Base-by-base conservation (phyloP, 805 yeast genomes). In the Lachancea fermentati region DNA sequence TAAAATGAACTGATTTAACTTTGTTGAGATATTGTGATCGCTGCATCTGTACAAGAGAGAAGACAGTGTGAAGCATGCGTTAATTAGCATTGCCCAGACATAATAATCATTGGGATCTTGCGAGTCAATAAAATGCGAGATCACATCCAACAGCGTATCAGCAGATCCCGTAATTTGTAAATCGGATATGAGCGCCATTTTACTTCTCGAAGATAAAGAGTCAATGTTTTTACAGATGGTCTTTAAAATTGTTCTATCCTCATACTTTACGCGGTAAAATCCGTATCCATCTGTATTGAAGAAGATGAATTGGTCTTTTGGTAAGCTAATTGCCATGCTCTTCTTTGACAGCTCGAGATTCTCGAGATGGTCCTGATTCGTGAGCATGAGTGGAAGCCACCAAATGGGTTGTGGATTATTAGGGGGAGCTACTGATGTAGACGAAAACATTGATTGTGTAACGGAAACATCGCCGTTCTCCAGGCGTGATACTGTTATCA, bases 141-240 rank as follows among this genome's bases (percentile, higher is more conserved):
- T 13, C 3, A 48, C 36, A 13, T 45, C 34, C 12, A 50, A 41
- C 6, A 69, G 53, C 1, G 77, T 69, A 16, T 60, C 53, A 16
- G 60, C 46, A 26, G 64, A 52, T 4, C 78, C 79, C 1, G 78
- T 65, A 39, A 67, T 66, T 2, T 79, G 73, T 24, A 71, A 68
- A 54, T 78, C 84, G 1, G 80, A 77, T 39, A 78, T 58, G 22
- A 78, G 57, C 1, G 78, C 79, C 43, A 78, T 71, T 46, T 69
- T 71, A 48, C 77, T 81, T 39, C 66, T 68, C 3, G 72, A 55
- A 3, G 74, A 58, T 22, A 76, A 55, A 18, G 56, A 43, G 13
- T 53, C 54, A 30, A 75, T 51, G 45, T 69, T 59, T 1, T 67
- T 59, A 25, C 68, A 54, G 19, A 75, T 62, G 37, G 71, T 65